phyloP scores from a whole-genome alignment of 148 eudicot species.

The Camellia lanceoleosa region DNA sequence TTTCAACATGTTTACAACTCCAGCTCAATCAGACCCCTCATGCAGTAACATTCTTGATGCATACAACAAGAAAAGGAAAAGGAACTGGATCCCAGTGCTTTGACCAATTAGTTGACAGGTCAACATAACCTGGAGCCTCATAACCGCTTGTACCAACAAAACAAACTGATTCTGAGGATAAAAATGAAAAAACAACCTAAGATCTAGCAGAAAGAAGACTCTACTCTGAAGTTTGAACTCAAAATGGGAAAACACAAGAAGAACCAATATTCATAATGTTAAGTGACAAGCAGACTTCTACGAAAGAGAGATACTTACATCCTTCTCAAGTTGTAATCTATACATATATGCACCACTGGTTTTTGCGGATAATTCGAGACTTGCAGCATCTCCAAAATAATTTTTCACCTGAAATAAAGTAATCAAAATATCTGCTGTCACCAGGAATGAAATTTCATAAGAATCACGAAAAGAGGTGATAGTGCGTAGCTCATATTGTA shows the following conservation, averaged over 20 bases:
- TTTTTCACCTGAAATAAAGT: constrained; percentile 7
- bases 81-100: not conserved
- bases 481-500: no score
- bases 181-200: not conserved
- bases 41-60: not conserved
- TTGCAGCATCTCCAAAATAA: not conserved
- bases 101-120: not conserved
- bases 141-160: not conserved
- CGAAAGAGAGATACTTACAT: constrained; percentile 18
- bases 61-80: not conserved
- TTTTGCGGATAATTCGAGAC: constrained; percentile 9
- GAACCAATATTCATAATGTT: not conserved
- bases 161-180: not conserved
- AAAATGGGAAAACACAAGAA: not conserved
- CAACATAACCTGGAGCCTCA: no score
- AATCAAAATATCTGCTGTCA: not conserved
- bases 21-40: not conserved
- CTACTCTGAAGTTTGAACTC: not conserved
- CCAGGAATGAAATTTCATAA: not conserved
- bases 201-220: not conserved
- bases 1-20: not conserved
- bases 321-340: constrained; percentile 24
- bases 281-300: not conserved
- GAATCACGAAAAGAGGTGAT: not conserved
- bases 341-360: constrained; percentile 2